Evolutionary conservation across 306 rosid species (phyloP).

Genomic region (Cicer yamashitae): DNA sequence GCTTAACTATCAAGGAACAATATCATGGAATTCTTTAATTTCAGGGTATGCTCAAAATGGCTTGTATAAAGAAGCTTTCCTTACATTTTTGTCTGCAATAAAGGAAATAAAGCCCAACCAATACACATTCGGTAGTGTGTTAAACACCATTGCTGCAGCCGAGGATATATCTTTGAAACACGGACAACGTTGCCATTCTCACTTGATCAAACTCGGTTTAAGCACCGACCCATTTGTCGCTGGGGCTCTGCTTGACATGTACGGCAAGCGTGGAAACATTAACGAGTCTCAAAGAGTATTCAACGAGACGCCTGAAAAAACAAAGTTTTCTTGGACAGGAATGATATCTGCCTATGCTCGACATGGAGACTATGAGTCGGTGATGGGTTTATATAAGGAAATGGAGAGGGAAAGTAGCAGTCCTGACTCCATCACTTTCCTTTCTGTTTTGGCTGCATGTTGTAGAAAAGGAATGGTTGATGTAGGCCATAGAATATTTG

Average conservation of each 20-base stretch:
- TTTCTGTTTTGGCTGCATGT: constrained; percentile 73
- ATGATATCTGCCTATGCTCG: constrained; percentile 76
- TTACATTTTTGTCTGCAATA: constrained; percentile 60
- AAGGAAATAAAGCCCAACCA: constrained; percentile 72
- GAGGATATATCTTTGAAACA: constrained; percentile 71
- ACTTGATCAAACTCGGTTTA: constrained; percentile 66
- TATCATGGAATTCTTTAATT: constrained; percentile 90
- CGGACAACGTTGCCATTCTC: constrained; percentile 79
- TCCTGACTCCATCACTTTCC: constrained; percentile 77
- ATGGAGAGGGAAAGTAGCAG: constrained; percentile 65
- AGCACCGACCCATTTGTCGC: constrained; percentile 63
- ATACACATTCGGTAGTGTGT: constrained; percentile 85
- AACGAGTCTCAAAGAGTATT: constrained; percentile 70
- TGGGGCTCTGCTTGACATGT: constrained; percentile 83
- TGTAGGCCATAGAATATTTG: constrained; percentile 60
- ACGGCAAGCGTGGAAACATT: constrained; percentile 84
- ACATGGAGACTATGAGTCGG: constrained; percentile 74
- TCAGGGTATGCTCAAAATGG: constrained; percentile 87
- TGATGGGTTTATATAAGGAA: constrained; percentile 61
- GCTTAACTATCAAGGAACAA: constrained; percentile 60
- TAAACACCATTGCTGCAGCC: constrained; percentile 77
- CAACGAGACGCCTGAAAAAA: constrained; percentile 58
- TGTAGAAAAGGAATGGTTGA: constrained; percentile 84
- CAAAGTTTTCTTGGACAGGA: constrained; percentile 78
- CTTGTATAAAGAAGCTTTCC: constrained; percentile 64